A percentile compares a stretch with the other conserved stretches of the same genome.
Conservation (phyloP, 192 early-diverging fungal genomes). For the Coemansia sp. region DNA sequence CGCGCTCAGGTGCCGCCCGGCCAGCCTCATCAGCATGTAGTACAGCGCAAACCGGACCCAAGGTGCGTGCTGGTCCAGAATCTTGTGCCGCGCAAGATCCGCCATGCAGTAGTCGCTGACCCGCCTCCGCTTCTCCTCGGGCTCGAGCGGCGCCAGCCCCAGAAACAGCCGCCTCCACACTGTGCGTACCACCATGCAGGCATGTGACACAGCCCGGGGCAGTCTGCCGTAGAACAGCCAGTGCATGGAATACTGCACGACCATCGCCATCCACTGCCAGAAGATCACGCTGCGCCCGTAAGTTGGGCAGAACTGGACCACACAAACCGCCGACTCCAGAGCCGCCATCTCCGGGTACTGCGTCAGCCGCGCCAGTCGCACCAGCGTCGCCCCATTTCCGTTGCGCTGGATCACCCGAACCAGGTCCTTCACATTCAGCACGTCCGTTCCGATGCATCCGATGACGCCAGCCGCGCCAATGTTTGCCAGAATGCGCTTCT, state of each 20-base stretch:
- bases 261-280: slow-evolving; percentile 22
- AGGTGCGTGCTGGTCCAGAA: slow-evolving; percentile 12
- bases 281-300: slow-evolving; percentile 19
- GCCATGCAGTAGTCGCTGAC: slow-evolving; percentile 21
- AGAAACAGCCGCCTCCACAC: neutral
- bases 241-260: neutral
- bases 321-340: neutral
- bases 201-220: neutral
- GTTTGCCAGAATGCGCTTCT: slow-evolving; percentile 18
- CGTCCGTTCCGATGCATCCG: slow-evolving; percentile 9
- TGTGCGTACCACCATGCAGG: neutral
- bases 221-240: neutral
- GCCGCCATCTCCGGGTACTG: slow-evolving; percentile 21
- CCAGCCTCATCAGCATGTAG: slow-evolving; percentile 18
- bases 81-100: slow-evolving; percentile 24
- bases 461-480: slow-evolving; percentile 1
- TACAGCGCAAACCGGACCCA: slow-evolving; percentile 32
- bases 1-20: slow-evolving; percentile 8
- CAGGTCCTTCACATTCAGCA: slow-evolving; percentile 17
- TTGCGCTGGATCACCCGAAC: slow-evolving; percentile 10
- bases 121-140: neutral
- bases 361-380: slow-evolving; percentile 12
- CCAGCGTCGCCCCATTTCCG: slow-evolving; percentile 4
- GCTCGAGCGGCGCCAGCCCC: neutral
- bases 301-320: slow-evolving; percentile 17